Evolutionary conservation across 2,329 filamentous ascomycete species (phyloP), one percentile per base, ranked within the genome.

Genomic region (Xylariales sp.): DNA sequence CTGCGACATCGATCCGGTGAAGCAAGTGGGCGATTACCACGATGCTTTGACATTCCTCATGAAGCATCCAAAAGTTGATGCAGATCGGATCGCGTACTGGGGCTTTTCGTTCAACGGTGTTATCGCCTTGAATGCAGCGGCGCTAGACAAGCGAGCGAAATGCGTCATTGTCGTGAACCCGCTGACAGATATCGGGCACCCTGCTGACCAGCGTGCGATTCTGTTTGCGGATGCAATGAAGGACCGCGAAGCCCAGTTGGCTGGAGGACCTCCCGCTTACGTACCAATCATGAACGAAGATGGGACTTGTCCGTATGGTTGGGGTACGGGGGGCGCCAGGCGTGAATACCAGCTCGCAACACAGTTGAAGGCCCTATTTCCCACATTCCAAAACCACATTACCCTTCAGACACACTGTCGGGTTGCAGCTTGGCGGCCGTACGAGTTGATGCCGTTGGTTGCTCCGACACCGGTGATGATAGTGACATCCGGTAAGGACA

Each of bases 41-140:
- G 60, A 62, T 31, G 59, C 59, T 52, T 65, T 77, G 44, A 71
- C 71, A 4, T 66, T 60, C 18, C 62, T 76, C 42, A 69, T 69
- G 55, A 55, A 67, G 5, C 45, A 65, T 10, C 63, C 62, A 2
- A 61, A 68, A 35, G 58, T 69, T 2, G 55, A 60, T 28, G 38
- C 52, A 1, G 29, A 45, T 1, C 51, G 50, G 8, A 53, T 61
- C n/a, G 52, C 42, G 1, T 43, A 48, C 33, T 60, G 57, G 57
- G 60, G 61, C n/a, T 57, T 50, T 33, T 61, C 55, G 4, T 54
- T 59, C 24, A 51, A 51, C 8, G 58, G 47, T 19, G 53, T 47
- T 21, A 46, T 58, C 12, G 52, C 52, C 6, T 36, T 60, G 14
- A 42, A 36, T 3, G 55, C 58, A 2, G 54, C 58, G 4, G 54